Base-by-base conservation (phyloP, 164 flowering plant genomes). In the Magnolia changhungtana region DNA sequence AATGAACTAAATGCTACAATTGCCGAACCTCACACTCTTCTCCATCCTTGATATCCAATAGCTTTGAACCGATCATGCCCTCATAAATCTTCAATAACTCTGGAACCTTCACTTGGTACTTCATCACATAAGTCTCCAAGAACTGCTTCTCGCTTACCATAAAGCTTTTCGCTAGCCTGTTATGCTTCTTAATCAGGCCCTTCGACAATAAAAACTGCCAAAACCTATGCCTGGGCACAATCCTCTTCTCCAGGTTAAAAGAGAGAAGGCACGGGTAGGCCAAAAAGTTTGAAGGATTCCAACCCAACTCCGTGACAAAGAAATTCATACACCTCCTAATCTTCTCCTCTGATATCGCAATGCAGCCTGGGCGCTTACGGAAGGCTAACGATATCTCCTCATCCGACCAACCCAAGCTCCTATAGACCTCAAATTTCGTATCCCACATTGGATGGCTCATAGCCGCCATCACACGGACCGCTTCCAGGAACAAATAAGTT, bases 361-460 rank as follows among this genome's bases (percentile, higher is more conserved):
- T 68, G 19, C 49, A 68, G 29, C 2, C 27, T 7, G 71, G 71
- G 18, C 20, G 20, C 50, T 68, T 68, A 23, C 50, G 19, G 50
- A 68, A 68, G 11, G 50, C 50, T 20, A 13, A 37, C 19, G 16
- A 18, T 24, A 68, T n/a, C 14, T 68, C 50, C n/a, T 68, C 5
- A 14, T 29, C 71, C 27, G 71, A 68, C 71, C 71, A 68, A 4
- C 71, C 71, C 45, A 68, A 68, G 49, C 71, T 68, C 50, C 50
- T 68, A 68, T 68, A 68, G 13, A 68, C 71, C 71, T 27, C n/a
- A 14, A 31, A 11, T 68, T 68, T 68, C 14, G 8, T n/a, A 6
- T 68, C 50, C 71, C 71, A 68, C 8, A 45, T 68, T 19, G 49
- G 27, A 20, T 14, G 49, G 50, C 71, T 27, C 71, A 68, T 4